Evolutionary conservation across 495 filamentous ascomycete genomes (phyloP), one percentile per base, ranked within the genome.

Genomic region (Neurospora pannonica): DNA sequence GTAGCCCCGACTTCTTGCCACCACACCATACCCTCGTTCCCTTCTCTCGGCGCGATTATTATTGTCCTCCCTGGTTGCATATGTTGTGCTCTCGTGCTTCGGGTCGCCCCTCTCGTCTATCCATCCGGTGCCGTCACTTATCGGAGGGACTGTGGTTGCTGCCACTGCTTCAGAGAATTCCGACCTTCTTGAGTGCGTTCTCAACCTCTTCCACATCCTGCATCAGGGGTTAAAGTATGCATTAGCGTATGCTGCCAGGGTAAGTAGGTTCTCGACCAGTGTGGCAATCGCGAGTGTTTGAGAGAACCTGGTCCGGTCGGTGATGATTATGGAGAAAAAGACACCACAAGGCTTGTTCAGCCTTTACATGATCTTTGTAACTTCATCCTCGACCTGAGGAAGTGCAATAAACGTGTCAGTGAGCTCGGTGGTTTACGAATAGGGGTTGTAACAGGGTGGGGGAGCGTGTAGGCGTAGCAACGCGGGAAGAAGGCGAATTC

Each of bases 341-440:
- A 75, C 28, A 71, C 72, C 70, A 70, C 60, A 80, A 76, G 77
- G 79, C 75, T 75, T 74, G 72, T 78, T 75, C 75, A 62, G 78
- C 75, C 76, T 83, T 88, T 92, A 97, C 93, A 95, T 94, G 84
- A 98, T 93, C 87, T 94, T 97, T 76, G 94, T 96, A 83, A 98
- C 90, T 82, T 97, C 94, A 86, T 97, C 94, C 86, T 97, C 94
- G 85, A 96, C 93, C 94, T 97, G 90, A 85, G 81, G 79, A 76
- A 73, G 77, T 77, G 80, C 81, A 83, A 79, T 74, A 80, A 74
- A 74, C 75, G 82, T 82, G 88, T 92, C 90, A 92, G 89, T 86
- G 78, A 83, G 79, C 81, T 80, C 73, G 77, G 70, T 70, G 76
- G 60, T 62, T 31, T 43, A 28, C 13, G 6, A 6, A 17, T 34